phyloP scores from a whole-genome alignment of 208 protist genomes.

The Crithidia fasciculata region DNA sequence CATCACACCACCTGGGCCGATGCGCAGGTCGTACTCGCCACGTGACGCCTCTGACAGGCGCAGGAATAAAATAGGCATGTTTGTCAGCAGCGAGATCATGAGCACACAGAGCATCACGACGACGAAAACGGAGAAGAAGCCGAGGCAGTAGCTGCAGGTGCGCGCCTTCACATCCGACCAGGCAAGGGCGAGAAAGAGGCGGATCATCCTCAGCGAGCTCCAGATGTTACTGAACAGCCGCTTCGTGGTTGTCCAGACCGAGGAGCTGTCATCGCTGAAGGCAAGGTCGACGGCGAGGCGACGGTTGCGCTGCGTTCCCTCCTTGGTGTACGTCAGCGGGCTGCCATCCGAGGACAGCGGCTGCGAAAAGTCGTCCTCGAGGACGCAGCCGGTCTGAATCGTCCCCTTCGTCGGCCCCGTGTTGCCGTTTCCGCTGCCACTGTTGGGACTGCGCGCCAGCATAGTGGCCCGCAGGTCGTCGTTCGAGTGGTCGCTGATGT shows the following conservation, averaged over 20 bases:
- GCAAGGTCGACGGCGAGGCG: conserved; percentile 32
- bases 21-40: conserved; percentile 56
- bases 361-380: background rate
- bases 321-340: background rate
- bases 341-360: background rate
- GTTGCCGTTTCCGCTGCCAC: background rate
- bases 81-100: conserved; percentile 63
- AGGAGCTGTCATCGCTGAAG: conserved; percentile 24
- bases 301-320: conserved; percentile 6
- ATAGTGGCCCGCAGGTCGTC: background rate
- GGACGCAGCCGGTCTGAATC: background rate
- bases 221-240: conserved; percentile 29
- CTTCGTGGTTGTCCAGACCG: conserved; percentile 8
- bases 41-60: conserved; percentile 49
- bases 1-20: conserved; percentile 47
- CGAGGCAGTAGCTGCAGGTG: conserved; percentile 66
- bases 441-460: background rate
- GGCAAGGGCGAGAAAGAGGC: conserved; percentile 48
- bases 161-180: conserved; percentile 43
- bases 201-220: conserved; percentile 32
- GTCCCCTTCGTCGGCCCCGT: background rate
- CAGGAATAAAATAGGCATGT: conserved; percentile 74
- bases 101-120: conserved; percentile 73
- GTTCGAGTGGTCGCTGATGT: background rate
- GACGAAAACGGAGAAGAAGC: conserved; percentile 67